Base-by-base conservation (phyloP, 1,139 yeast genomes). In the Debaryomyces udenii region DNA sequence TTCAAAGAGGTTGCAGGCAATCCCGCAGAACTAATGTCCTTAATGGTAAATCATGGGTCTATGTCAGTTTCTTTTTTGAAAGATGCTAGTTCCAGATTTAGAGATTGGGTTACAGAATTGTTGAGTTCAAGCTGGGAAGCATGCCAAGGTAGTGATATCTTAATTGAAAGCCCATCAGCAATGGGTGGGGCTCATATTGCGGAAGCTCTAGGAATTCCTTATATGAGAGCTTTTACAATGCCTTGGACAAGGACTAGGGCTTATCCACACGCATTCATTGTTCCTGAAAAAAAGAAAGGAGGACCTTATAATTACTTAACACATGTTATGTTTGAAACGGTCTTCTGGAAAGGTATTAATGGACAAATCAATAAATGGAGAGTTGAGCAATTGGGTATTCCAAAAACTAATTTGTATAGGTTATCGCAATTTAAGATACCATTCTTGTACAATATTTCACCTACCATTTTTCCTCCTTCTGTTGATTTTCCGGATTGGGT, bases 191-290 rank as follows among this genome's bases (percentile, higher is more conserved):
- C 91, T 31, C 98, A 91, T 57, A 86, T 93, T 44, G 97, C 98
- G 1, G 98, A 91, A 59, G 95, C 96, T 0, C 64, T 91, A 43
- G 80, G 82, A 13, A 86, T 91, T 39, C 96, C 98, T 0, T 91
- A 91, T 57, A 86, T 87, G 70, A 73, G 98, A 52, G 97, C 98
- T 0, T 93, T 91, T 57, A 93, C 98, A 0, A 91, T 91, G 98
- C 98, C 98, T 0, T 91, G 98, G 98, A 88, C 97, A 0, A 69
- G 96, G 51, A 91, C 98, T 0, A 75, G 96, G 49, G 95, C 96
- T 0, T 91, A 91, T 57, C 97, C 97, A 1, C 97, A 91, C 68
- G 98, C 98, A 0, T 90, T 91, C 51, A 83, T 91, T 54, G 96
- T 89, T 4, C 97, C 98, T 0, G 97, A 89, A 45, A 95, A 86